Conservation (phyloP, 345 rosid genomes). For the Gossypium raimondii region DNA sequence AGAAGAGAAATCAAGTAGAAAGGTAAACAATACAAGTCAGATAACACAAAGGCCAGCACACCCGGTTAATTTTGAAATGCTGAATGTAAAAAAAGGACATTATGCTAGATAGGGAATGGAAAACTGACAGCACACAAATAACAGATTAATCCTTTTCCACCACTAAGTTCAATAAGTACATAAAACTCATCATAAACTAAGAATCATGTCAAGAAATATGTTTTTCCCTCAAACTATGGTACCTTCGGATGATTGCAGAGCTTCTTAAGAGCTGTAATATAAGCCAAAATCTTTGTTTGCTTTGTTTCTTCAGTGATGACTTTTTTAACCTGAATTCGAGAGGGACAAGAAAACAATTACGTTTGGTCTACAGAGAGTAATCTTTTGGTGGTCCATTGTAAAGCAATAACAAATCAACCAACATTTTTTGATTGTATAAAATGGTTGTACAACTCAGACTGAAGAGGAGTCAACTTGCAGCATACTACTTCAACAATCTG, state of each 20-base stretch:
- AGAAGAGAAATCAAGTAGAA: constrained; percentile 9
- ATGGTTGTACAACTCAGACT: constrained; percentile 77
- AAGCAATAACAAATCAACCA: constrained; percentile 25
- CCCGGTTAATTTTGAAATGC: neutral
- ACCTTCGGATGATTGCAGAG: constrained; percentile 99
- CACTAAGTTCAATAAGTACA: neutral
- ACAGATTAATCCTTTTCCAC: neutral
- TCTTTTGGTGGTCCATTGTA: neutral
- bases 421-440: constrained; percentile 97
- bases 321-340: constrained; percentile 61
- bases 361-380: neutral
- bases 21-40: constrained; percentile 11
- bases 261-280: constrained; percentile 98
- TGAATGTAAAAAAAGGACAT: neutral
- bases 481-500: constrained; percentile 99
- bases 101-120: neutral
- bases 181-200: neutral
- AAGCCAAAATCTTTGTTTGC: constrained; percentile 89
- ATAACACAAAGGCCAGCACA: neutral
- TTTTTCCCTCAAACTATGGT: neutral
- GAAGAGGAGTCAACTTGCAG: constrained; percentile 94
- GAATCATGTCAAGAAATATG: constrained; percentile 4
- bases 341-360: constrained; percentile 12
- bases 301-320: constrained; percentile 77
- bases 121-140: neutral